Percentiles rank a stretch among this genome's conserved stretches.
Conservation (phyloP, 2,329 filamentous ascomycete genomes). For the Lecanosticta acicola region DNA sequence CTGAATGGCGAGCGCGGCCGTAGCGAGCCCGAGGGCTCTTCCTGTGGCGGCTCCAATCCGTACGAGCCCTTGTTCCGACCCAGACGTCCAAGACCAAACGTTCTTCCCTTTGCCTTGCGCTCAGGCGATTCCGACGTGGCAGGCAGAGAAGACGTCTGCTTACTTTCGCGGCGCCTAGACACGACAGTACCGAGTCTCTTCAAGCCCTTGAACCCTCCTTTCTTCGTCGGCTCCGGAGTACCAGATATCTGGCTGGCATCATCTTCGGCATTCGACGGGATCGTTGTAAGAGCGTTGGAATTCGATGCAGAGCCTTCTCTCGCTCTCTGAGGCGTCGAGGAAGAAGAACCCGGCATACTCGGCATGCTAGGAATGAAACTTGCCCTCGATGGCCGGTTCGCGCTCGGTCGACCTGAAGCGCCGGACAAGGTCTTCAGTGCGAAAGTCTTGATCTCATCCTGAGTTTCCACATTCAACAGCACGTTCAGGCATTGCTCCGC, state of each 20-base stretch:
- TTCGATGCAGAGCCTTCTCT: not conserved
- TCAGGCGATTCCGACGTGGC: constrained; percentile 42
- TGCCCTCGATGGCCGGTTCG: constrained; percentile 4
- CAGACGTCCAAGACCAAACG: constrained; percentile 51
- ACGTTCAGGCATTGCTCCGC: constrained; percentile 75
- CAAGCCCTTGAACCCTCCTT: constrained; percentile 46
- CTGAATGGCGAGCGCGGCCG: constrained; percentile 30
- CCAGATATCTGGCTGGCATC: constrained; percentile 35
- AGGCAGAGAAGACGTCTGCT: constrained; percentile 34
- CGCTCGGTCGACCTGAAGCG: constrained; percentile 8
- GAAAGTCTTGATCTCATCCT: constrained; percentile 78
- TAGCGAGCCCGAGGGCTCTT: constrained; percentile 19
- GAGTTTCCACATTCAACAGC: constrained; percentile 79
- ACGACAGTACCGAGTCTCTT: constrained; percentile 64
- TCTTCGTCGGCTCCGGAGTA: constrained; percentile 37
- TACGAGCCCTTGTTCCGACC: constrained; percentile 57
- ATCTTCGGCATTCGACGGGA: constrained; percentile 21
- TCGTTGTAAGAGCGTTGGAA: constrained; percentile 15
- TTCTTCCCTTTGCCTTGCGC: constrained; percentile 50
- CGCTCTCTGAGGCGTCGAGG: not conserved
- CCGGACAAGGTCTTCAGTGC: constrained; percentile 38
- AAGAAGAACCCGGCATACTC: not conserved
- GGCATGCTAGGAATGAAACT: constrained; percentile 8
- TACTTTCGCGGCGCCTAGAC: constrained; percentile 51
- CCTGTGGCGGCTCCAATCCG: constrained; percentile 33